Evolutionary conservation across 345 rosid species (phyloP).

Genomic region (Pistacia integerrima): DNA sequence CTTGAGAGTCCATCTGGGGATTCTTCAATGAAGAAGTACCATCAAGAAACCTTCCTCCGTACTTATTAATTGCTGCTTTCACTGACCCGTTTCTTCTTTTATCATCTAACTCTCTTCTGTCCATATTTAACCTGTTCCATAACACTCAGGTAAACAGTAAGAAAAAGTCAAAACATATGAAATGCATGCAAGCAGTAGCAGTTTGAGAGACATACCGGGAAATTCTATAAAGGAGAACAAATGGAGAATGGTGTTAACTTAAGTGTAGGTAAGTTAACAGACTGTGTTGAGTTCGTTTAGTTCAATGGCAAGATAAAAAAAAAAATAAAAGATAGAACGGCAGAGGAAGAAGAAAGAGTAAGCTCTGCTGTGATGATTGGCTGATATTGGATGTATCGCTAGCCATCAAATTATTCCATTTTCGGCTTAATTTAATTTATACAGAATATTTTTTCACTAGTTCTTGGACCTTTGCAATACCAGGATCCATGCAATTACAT

Average conservation of each 20-base stretch:
- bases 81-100: conserved; percentile 61
- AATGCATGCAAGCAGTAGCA: background rate
- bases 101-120: conserved; percentile 33
- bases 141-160: background rate
- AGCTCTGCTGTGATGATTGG: conserved; percentile 24
- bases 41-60: conserved; percentile 50
- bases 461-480: no score
- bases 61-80: conserved; percentile 52
- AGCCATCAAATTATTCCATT: conserved; percentile 9
- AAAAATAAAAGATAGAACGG: conserved; percentile 21
- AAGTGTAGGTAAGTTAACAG: conserved; percentile 7
- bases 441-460: background rate
- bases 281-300: conserved; percentile 9
- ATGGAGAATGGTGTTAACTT: background rate
- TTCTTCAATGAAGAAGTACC: conserved; percentile 34
- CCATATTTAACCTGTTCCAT: conserved; percentile 41
- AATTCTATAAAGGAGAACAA: background rate
- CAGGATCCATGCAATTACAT: no score
- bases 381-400: conserved; percentile 33
- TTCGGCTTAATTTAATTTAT: background rate
- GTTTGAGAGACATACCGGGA: conserved; percentile 13
- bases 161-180: background rate
- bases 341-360: conserved; percentile 2
- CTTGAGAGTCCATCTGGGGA: conserved; percentile 41
- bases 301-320: background rate